Evolutionary conservation across 352 stramenopile species (phyloP), one percentile per base, ranked within the genome.

Genomic region (Phytophthora sp.): DNA sequence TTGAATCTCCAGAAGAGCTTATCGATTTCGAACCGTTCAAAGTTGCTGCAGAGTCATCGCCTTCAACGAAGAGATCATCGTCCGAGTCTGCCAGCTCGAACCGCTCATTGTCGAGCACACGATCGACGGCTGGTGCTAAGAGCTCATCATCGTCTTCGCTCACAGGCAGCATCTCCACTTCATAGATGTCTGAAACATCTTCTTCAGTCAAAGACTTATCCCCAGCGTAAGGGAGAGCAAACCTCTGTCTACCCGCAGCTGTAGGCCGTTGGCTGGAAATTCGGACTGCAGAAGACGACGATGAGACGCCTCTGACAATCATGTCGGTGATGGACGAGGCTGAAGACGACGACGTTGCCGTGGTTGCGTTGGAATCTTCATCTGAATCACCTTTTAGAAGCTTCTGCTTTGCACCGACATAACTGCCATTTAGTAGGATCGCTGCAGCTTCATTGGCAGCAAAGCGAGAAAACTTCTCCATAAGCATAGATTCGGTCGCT

Each of bases 381-480:
- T 88, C 74, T 26, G 71, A 71, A 20, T 88, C 78, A 20, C 59
- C 39, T 54, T 71, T 58, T 3, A 83, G 54, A 27, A 82, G 29
- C 21, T 72, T 86, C 23, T 75, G 54, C 27, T 73, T 82, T 15
- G 51, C 27, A 35, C 41, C 63, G 3, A 73, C 42, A 26, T 74
- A 73, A 24, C 63, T 58, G 21, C 67, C 63, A 20, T 73, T 67
- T 2, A 71, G 59, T 21, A 88, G 36, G 21, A 82, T 67, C 8
- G 70, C 64, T 2, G 79, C 80, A 36, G 80, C 76, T 63, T 89
- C 70, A 15, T 76, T 76, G 15, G 76, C 80, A 49, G 76, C 77
- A 44, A 93, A 61, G 7, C 73, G 79, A 11, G 77, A 87, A 60
- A 93, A 90, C 39, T 81, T 89, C 23, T 89, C 69, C 61, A 91